These are phyloP conservation scores for Powellomyces hirtus DNA, from an alignment of 192 early-diverging fungal genomes.

Conservation along the genomic window DNA sequence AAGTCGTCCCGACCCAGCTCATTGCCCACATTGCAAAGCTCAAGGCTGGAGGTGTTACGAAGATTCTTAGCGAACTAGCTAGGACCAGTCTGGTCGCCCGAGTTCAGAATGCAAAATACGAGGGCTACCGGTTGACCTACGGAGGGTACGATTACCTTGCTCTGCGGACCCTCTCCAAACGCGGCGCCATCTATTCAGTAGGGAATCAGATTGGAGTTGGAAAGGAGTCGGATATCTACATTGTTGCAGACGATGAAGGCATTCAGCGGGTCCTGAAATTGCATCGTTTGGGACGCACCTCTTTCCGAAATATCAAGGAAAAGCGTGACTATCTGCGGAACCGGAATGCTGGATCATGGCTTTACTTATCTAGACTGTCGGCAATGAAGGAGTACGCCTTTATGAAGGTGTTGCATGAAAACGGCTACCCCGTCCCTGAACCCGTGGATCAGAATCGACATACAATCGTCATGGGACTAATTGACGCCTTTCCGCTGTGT, in stretches of 20 bases:
- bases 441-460: constrained; percentile 94
- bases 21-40: constrained; percentile 94
- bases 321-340: constrained; percentile 97
- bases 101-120: constrained; percentile 83
- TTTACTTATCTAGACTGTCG: constrained; percentile 98
- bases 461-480: constrained; percentile 93
- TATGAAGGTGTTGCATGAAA: constrained; percentile 94
- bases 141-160: constrained; percentile 99
- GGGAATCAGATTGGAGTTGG: constrained; percentile 99
- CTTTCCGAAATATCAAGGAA: constrained; percentile 94
- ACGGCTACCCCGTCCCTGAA: constrained; percentile 93
- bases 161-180: constrained; percentile 84
- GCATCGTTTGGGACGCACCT: constrained; percentile 90
- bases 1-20: constrained; percentile 89
- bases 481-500: constrained; percentile 92
- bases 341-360: constrained; percentile 94
- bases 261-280: constrained; percentile 92
- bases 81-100: constrained; percentile 87
- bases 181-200: constrained; percentile 86
- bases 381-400: constrained; percentile 99
- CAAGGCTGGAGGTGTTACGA: constrained; percentile 79
- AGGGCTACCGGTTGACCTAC: constrained; percentile 96
- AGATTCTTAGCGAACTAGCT: constrained; percentile 80
- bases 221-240: constrained; percentile 98
- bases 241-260: constrained; percentile 91